Base-by-base conservation (phyloP, 2,329 filamentous ascomycete genomes). In the Neopestalotiopsis sp. region DNA sequence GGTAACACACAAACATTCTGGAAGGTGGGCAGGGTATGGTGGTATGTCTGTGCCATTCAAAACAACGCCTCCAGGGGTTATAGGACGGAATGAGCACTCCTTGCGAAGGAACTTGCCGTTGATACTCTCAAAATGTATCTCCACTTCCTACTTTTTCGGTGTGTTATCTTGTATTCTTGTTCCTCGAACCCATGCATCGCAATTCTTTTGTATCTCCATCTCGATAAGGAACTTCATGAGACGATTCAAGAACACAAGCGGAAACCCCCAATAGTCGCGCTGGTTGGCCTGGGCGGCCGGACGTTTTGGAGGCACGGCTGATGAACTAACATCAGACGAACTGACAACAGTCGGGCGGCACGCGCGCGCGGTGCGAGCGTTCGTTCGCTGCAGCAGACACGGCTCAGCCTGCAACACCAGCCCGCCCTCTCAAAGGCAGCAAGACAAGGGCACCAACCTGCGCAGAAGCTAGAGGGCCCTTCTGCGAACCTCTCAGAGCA, bases 301-400 rank as follows among this genome's bases (percentile, higher is more conserved):
- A n/a, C 38, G 65, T 60, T 59, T 60, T 20, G 38, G 65, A 67
- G 42, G n/a, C 32, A 20, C 65, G 56, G 65, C 65, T 60, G 65
- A 32, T 59, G 52, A 59, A 52, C 13, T 28, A 14, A 24, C 56
- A 60, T 49, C 52, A 67, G 65, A 67, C 52, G 58, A 65, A 62
- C 42, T 28, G 49, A 52, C 45, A 52, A 10, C 1, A 10, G 24
- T 28, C 24, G 24, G 24, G 45, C 45, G 45, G 45, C 45, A 52
- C n/a, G 45, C 7, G 45, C 7, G 45, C 14, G 17, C 45, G 34
- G 10, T 7, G 34, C 34, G 34, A 38, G 34, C 34, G 34, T 38
- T 38, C 34, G 34, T 38, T 38, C 34, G 34, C 34, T 38, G 34
- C 34, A 7, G 34, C 34, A 38, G 5, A 38, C 34, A 38, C 34